These are phyloP conservation scores for Lentithecium fluviatile DNA, from an alignment of 495 filamentous ascomycete species.

Conservation along the genomic window DNA sequence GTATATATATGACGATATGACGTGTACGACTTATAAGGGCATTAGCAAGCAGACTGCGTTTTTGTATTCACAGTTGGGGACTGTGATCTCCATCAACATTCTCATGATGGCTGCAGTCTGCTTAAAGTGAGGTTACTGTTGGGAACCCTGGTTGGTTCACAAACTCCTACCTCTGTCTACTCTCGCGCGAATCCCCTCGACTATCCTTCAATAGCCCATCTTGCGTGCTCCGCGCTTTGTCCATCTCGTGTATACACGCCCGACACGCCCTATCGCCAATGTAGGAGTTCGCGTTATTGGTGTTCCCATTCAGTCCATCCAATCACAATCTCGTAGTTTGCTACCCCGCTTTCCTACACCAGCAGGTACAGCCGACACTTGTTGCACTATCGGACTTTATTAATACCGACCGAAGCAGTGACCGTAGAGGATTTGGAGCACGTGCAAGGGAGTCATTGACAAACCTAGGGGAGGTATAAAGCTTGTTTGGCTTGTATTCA, in stretches of 20 bases:
- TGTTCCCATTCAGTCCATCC: not conserved
- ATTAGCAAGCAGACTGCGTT: no score
- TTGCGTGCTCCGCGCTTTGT: not conserved
- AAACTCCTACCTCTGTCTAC: no score
- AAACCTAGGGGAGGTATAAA: no score
- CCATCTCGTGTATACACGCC: not conserved
- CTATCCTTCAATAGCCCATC: not conserved
- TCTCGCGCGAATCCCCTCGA: not conserved
- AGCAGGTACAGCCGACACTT: conserved; percentile 14
- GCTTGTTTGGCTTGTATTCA: no score
- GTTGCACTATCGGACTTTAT: not conserved
- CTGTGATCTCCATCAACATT: no score
- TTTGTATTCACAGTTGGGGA: no score
- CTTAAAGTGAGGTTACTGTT: no score
- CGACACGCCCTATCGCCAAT: not conserved
- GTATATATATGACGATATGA: no score
- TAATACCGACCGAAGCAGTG: not conserved
- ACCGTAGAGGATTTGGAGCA: not conserved
- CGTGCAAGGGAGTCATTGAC: conserved; percentile 13
- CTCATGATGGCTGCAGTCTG: no score
- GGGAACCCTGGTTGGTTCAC: no score
- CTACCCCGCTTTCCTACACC: conserved; percentile 13
- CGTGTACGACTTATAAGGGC: no score
- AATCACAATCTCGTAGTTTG: conserved; percentile 4
- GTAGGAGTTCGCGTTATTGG: not conserved